Base-by-base conservation (phyloP, 2,329 filamentous ascomycete genomes). In the Talaromyces sp. region DNA sequence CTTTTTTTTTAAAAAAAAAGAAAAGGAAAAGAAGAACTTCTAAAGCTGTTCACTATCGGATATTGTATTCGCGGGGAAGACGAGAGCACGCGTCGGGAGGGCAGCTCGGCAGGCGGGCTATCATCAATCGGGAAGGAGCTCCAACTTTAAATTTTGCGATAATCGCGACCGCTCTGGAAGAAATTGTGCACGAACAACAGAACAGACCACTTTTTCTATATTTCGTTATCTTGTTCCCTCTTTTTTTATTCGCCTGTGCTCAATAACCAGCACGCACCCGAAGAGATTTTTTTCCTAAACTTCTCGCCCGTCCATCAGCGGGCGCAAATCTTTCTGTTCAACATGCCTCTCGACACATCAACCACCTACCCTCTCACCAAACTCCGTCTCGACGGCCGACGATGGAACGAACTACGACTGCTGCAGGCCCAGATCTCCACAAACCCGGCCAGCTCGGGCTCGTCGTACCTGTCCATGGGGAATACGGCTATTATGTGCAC, bases 401-500 rank as follows among this genome's bases (percentile, higher is more conserved):
- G 95, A 69, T 99, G 95, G 95, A 98, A 99, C 80, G 95, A 99
- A 76, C 85, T 99, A 44, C 92, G 95, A 30, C 88, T 91, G 8
- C 84, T 96, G 57, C 87, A 92, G 72, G 93, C 90, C 55, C 91
- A 96, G 77, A 92, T 99, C 72, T 90, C 89, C 64, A 97, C 92
- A 1, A 95, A 97, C 77, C 89, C 93, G 63, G 89, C 93, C 56
- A 92, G 93, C 60, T 95, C 98, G 69, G 95, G 95, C 39, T 96
- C 91, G 52, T 91, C 89, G 64, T 96, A 96, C 77, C 86, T 98
- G 62, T 92, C 96, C 74, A 96, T 96, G 88, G 95, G 95, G 69
- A 96, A 98, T 78, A 99, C 95, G 25, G 95, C 96, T 73, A 89
- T 99, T 68, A 91, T 98, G 78, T 97, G 93, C 77, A 92, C 93